Conservation (phyloP, 2,329 filamentous ascomycete species). For the Aspergillus thermomutatus region DNA sequence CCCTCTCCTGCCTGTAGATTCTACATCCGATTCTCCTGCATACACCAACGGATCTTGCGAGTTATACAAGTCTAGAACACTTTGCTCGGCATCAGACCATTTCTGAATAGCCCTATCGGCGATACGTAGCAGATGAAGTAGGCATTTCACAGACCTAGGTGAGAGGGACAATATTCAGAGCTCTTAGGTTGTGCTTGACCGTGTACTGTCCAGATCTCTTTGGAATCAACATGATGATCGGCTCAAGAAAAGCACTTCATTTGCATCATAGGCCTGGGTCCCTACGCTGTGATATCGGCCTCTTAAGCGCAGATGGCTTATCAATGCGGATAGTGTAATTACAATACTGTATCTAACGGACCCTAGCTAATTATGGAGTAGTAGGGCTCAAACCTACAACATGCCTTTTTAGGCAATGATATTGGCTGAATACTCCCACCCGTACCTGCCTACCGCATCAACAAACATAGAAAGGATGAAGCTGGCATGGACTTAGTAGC, state of each 20-base stretch:
- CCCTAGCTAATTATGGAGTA: background rate
- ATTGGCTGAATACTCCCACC: background rate
- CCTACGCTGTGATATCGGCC: no score
- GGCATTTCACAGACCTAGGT: background rate
- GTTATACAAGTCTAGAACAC: background rate
- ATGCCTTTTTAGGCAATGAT: slow-evolving; percentile 9
- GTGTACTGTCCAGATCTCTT: background rate
- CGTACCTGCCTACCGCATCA: background rate
- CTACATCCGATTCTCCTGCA: background rate
- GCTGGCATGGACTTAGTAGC: background rate
- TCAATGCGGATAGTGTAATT: background rate
- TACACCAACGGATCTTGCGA: background rate
- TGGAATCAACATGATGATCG: background rate
- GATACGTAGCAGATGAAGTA: background rate
- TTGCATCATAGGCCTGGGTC: background rate
- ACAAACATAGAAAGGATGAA: background rate
- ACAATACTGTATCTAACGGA: slow-evolving; percentile 4
- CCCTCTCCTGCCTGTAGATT: slow-evolving; percentile 13
- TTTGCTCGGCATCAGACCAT: background rate
- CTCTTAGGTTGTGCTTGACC: background rate
- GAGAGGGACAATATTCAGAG: background rate
- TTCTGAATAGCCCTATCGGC: background rate
- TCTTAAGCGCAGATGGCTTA: background rate
- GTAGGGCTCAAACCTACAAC: slow-evolving; percentile 20
- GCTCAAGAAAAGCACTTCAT: background rate